Evolutionary conservation across 108 stramenopile genomes (phyloP).

Genomic region (Discostella stelligeroides): DNA sequence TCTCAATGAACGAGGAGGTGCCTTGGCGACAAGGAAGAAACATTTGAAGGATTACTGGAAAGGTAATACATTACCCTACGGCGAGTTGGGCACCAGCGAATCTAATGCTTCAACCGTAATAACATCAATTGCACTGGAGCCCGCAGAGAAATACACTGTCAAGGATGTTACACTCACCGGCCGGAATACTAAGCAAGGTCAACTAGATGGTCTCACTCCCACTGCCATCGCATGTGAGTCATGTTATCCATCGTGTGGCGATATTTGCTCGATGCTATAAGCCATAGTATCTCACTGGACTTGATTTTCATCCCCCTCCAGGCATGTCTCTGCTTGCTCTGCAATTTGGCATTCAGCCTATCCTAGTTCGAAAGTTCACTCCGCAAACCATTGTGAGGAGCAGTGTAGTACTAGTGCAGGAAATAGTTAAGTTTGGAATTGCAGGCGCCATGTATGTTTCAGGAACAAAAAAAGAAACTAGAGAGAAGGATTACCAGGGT

Average conservation of each 20-base stretch:
- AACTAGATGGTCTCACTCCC: constrained; percentile 30
- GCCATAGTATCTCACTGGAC: constrained; percentile 2
- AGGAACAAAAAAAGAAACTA: constrained; percentile 36
- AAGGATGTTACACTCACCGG: neutral
- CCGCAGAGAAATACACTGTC: constrained; percentile 2
- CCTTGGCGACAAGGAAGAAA: constrained; percentile 22
- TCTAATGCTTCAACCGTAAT: constrained; percentile 1
- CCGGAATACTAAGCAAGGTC: neutral
- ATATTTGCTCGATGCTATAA: no score
- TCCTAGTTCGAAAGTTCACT: constrained; percentile 65
- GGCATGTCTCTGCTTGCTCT: constrained; percentile 68
- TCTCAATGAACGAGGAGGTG: constrained; percentile 40
- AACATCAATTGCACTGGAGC: constrained; percentile 12
- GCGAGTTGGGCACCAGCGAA: neutral
- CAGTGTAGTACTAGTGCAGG: constrained; percentile 73
- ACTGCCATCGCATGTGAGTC: constrained; percentile 29
- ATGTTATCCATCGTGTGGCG: no score
- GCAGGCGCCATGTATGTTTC: constrained; percentile 47
- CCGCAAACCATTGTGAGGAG: constrained; percentile 57
- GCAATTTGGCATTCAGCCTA: constrained; percentile 88
- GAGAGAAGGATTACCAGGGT: constrained; percentile 35
- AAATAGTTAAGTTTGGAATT: constrained; percentile 55
- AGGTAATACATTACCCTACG: neutral
- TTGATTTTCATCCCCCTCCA: constrained; percentile 11
- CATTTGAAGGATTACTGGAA: constrained; percentile 9